Evolutionary conservation across 2,329 filamentous ascomycete species (phyloP), one percentile per base, ranked within the genome.

Genomic region (Exophiala sp.): DNA sequence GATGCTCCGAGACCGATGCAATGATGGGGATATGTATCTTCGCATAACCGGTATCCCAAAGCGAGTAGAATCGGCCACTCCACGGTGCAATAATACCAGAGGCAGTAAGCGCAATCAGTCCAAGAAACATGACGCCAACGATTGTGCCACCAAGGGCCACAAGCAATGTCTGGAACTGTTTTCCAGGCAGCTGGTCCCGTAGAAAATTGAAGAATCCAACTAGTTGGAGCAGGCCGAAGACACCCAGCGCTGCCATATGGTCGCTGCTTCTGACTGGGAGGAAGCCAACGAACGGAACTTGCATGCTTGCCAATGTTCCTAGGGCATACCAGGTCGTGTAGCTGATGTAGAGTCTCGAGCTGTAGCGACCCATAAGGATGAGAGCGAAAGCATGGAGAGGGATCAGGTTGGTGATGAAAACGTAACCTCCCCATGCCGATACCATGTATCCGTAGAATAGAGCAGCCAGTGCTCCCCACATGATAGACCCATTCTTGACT

Each of bases 371-470:
- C 91, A 98, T 98, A 72, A 86, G 88, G 64, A 98, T 85, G 60
- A 98, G 78, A 40, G 95, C 88, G 62, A 98, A 90, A 6, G 88
- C 83, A 70, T 98, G 93, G 60, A 98, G 80, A 30, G 93, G 93
- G 52, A 98, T 82, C 71, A 98, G 74, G 68, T 95, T 96, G 55
- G 94, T 98, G 66, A 98, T 98, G 80, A 98, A 98, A 64, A 95
- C 93, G 70, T 98, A 98, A 66, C 93, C 93, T 78, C 93, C 93
- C 93, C 93, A 98, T 14, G 94, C 95, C 42, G 91, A 93, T 58
- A 98, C 93, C 93, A 98, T 98, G 81, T 98, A 98, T 65, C 93
- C 93, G 71, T 98, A 98, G 73, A 94, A 97, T 48, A 98, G 78
- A 37, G 93, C 93, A 62, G 90, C 93, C 56, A 96, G 76, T 30